Evolutionary conservation across 1,284 basidiomycete species (phyloP).

Genomic region (Coriolopsis trogii): DNA sequence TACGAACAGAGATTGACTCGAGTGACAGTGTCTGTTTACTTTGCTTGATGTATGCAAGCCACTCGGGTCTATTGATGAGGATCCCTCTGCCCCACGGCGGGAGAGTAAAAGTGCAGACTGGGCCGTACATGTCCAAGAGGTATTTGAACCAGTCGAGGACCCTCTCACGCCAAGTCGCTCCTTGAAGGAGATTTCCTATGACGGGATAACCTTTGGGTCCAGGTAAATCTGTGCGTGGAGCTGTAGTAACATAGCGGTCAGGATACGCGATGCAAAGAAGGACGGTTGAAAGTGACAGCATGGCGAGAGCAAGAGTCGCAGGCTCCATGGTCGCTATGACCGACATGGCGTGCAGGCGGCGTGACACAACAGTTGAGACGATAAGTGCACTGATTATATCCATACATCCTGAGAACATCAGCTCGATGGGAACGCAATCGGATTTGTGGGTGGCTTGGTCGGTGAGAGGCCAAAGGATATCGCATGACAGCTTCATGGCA

Average conservation of each 20-base stretch:
- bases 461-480: too few relatives aligned
- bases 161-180: conserved; percentile 19
- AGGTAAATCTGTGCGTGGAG: conserved; percentile 18
- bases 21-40: conserved; percentile 17
- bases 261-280: conserved; percentile 18
- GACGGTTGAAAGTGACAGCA: background rate
- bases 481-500: too few relatives aligned
- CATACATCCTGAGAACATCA: too few relatives aligned
- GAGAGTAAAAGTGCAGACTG: conserved; percentile 28
- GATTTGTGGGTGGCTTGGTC: too few relatives aligned
- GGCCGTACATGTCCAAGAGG: conserved; percentile 22
- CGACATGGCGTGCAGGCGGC: too few relatives aligned
- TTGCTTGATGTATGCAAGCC: conserved; percentile 29
- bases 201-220: conserved; percentile 30
- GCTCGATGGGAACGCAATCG: too few relatives aligned
- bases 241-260: conserved; percentile 19
- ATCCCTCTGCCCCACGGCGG: conserved; percentile 27
- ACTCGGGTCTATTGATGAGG: conserved; percentile 30
- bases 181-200: conserved; percentile 26
- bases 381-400: too few relatives aligned
- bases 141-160: conserved; percentile 18
- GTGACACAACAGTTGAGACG: too few relatives aligned
- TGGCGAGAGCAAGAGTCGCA: too few relatives aligned
- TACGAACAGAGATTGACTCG: too few relatives aligned
- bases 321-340: too few relatives aligned